phyloP scores from a whole-genome alignment of 495 filamentous ascomycete genomes.

The Wilcoxina mikolae region DNA sequence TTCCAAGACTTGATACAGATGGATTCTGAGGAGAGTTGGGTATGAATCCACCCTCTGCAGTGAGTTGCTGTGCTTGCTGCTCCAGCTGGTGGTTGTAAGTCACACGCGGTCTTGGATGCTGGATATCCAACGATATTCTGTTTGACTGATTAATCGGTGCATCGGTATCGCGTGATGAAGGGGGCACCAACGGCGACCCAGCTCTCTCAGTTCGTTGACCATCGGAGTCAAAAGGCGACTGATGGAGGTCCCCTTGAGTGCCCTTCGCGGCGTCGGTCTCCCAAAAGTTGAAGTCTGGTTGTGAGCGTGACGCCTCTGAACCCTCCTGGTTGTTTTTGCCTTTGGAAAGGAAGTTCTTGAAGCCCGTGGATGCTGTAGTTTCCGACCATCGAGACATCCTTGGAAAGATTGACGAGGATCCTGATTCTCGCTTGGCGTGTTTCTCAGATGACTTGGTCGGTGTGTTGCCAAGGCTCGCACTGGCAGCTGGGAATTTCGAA shows the following conservation, averaged over 20 bases:
- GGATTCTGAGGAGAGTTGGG: slow-evolving; percentile 21
- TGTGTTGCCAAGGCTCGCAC: slow-evolving; percentile 59
- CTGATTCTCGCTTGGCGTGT: slow-evolving; percentile 79
- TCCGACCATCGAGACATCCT: slow-evolving; percentile 96
- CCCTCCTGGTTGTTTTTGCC: slow-evolving; percentile 21
- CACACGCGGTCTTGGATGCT: slow-evolving; percentile 27
- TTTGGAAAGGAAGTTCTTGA: slow-evolving; percentile 25
- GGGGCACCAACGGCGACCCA: slow-evolving; percentile 20
- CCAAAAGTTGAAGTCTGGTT: slow-evolving; percentile 28
- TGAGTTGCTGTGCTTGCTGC: slow-evolving; percentile 25
- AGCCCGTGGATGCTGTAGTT: slow-evolving; percentile 69
- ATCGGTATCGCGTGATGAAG: slow-evolving; percentile 27
- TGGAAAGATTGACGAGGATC: slow-evolving; percentile 73
- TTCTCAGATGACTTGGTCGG: slow-evolving; percentile 56
- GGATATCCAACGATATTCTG: slow-evolving; percentile 26
- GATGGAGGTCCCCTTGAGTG: not conserved
- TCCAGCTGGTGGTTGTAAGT: slow-evolving; percentile 26
- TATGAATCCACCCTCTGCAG: slow-evolving; percentile 12
- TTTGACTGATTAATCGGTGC: slow-evolving; percentile 26
- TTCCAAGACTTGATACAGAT: slow-evolving; percentile 25
- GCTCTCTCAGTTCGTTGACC: slow-evolving; percentile 15
- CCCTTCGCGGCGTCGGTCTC: slow-evolving; percentile 16
- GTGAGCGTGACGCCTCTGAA: slow-evolving; percentile 24
- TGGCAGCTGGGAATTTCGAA: slow-evolving; percentile 38
- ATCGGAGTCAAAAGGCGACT: slow-evolving; percentile 15